phyloP scores from a whole-genome alignment of 495 filamentous ascomycete species.

The Aspergillus ostianus region DNA sequence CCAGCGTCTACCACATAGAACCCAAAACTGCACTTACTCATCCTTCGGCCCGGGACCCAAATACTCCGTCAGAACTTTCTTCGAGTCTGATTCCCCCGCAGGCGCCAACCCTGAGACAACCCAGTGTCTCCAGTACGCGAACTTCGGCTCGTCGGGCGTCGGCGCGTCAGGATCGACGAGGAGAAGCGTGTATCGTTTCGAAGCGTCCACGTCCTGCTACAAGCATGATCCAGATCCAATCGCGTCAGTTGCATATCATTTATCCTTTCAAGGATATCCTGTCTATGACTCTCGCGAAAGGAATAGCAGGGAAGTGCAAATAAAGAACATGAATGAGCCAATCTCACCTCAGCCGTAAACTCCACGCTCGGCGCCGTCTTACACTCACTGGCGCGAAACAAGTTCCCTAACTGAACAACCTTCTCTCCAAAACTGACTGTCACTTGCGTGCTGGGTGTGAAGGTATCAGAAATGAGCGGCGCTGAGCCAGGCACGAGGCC shows the following conservation, averaged over 20 bases:
- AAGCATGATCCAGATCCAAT: neutral
- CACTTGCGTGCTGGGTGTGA: constrained; percentile 9
- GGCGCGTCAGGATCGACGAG: constrained; percentile 18
- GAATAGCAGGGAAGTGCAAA: too few relatives aligned
- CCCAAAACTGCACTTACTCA: constrained; percentile 10
- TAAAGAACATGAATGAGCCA: neutral
- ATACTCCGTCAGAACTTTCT: constrained; percentile 15
- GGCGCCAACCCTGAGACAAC: constrained; percentile 13
- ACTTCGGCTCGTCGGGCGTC: constrained; percentile 21
- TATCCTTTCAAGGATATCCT: too few relatives aligned
- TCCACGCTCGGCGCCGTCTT: constrained; percentile 12
- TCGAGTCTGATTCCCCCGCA: neutral
- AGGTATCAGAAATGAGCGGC: constrained; percentile 12
- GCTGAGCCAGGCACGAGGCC: constrained; percentile 9
- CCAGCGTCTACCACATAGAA: neutral
- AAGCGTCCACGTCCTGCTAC: constrained; percentile 1
- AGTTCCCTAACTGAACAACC: constrained; percentile 8
- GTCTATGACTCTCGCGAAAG: too few relatives aligned
- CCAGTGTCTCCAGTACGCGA: constrained; percentile 23
- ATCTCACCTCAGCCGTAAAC: constrained; percentile 14
- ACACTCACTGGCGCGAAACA: constrained; percentile 17
- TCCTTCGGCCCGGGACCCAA: constrained; percentile 22
- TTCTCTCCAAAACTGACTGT: constrained; percentile 11
- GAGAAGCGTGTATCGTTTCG: constrained; percentile 15
- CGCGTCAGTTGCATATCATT: neutral